Evolutionary conservation across 257 asterid species (phyloP), one percentile per base, ranked within the genome.

Genomic region (Handroanthus guayacan): DNA sequence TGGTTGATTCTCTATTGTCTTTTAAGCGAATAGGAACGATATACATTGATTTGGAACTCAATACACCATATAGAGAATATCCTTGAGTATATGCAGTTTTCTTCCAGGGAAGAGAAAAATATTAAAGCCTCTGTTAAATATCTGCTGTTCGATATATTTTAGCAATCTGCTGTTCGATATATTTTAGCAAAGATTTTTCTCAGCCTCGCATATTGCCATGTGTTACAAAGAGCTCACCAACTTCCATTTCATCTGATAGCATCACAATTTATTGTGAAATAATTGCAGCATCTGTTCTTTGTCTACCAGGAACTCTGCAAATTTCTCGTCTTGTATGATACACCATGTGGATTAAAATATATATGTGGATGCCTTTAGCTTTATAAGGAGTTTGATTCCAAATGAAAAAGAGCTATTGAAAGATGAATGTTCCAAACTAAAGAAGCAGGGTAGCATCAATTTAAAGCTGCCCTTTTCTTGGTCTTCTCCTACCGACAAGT

Each of bases 1-100:
- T 62, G 66, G 56, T 71, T 62, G 77, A 25, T 8, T n/a, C 64
- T 36, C 36, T 62, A 13, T 63, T 64, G 17, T 71, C 61, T 16
- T 69, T 47, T 41, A 31, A 52, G 57, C 20, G 51, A 44, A 67
- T 25, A 34, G 25, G 7, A 48, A 41, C 6, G 43, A 36, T 50
- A 17, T 25, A 10, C 17, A 25, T 36, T 13, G 62, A 67, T 63
- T 41, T 62, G 63, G 44, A 80, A 64, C 72, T 68, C 17, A 37
- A 69, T 44, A 38, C 67, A 44, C 52, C 41, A 25, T 16, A 45
- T 9, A 44, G 48, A 37, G 55, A 62, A 12, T 72, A 45, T 20
- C 12, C 44, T 58, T 10, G 25, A 57, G n/a, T 57, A 17, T 34
- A 5, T 7, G 38, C 55, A 39, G 25, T 12, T 69, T 62, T 62